Evolutionary conservation across 2,329 filamentous ascomycete species (phyloP), one percentile per base, ranked within the genome.

Genomic region (Hysterium pulicare): DNA sequence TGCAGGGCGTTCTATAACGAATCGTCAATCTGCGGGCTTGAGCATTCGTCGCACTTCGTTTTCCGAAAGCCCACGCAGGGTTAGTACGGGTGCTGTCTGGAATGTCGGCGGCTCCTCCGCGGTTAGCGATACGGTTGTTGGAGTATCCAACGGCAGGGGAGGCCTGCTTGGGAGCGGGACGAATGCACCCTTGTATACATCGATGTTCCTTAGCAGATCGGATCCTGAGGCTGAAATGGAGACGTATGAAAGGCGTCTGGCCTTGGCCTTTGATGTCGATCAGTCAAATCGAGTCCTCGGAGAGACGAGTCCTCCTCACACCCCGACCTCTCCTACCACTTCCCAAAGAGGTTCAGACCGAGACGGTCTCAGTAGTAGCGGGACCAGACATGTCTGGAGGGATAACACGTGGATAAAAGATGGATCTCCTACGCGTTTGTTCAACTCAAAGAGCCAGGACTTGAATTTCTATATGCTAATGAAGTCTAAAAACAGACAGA

Each of bases 191-290:
- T 70, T 78, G 53, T 78, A 79, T 59, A 73, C 69, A 23, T 81
- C 77, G 34, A 72, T 70, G 40, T 85, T 83, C 55, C 61, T 79
- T 24, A 69, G 73, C 30, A 69, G 67, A 40, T 59, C 63, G 17
- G 72, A 73, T 26, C 66, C 72, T 1, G 75, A 79, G 28, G 80
- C 86, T 28, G 81, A 88, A 31, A 69, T 76, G 10, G 79, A 84
- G 43, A 81, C 79, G 40, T 86, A 95, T 58, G 81, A 86, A 55
- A 78, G 79, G 31, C 81, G 89, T 21, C 69, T 98, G 42, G 90
- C 90, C 7, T 72, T 84, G 13, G 93, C 93, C 2, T 74, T 97
- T 39, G 79, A 87, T n/a, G 76, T 97, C 46, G 83, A 95, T 59
- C 82, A 81, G 34, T 73, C 79, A 22, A 74, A 77, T 20, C 80